phyloP scores from a whole-genome alignment of 1,139 yeast genomes.

The Petasospora fabianii region DNA sequence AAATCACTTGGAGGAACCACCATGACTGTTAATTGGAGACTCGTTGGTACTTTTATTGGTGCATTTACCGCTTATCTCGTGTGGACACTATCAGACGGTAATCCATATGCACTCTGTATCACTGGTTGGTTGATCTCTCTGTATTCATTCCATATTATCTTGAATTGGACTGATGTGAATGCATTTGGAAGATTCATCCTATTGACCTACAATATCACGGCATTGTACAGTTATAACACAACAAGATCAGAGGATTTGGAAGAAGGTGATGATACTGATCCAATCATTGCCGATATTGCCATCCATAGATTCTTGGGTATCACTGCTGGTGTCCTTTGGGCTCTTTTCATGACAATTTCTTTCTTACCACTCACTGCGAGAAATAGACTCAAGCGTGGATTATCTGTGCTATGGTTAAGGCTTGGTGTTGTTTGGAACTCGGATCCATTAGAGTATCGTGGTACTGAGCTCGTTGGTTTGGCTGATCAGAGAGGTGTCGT shows the following conservation, averaged over 20 bases:
- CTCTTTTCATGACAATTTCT: slow-evolving; percentile 56
- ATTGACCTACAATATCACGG: slow-evolving; percentile 75
- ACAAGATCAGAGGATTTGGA: slow-evolving; percentile 54
- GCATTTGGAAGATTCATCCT: slow-evolving; percentile 71
- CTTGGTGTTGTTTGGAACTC: slow-evolving; percentile 82
- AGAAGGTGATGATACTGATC: slow-evolving; percentile 59
- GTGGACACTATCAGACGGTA: slow-evolving; percentile 59
- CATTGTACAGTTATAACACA: slow-evolving; percentile 71
- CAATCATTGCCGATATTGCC: slow-evolving; percentile 73
- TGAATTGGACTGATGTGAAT: slow-evolving; percentile 61
- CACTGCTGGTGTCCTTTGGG: slow-evolving; percentile 73
- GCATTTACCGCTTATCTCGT: slow-evolving; percentile 55
- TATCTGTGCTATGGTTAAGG: slow-evolving; percentile 70
- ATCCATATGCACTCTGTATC: slow-evolving; percentile 49
- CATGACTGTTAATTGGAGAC: slow-evolving; percentile 72
- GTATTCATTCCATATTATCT: slow-evolving; percentile 65
- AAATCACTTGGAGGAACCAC: slow-evolving; percentile 86
- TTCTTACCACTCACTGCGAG: slow-evolving; percentile 78
- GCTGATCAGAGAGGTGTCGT: slow-evolving; percentile 53
- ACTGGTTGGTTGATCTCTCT: slow-evolving; percentile 59
- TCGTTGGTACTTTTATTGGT: slow-evolving; percentile 73
- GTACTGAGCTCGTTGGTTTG: slow-evolving; percentile 44
- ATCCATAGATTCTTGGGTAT: slow-evolving; percentile 75
- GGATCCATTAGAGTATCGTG: slow-evolving; percentile 41
- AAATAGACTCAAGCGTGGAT: slow-evolving; percentile 57